Conservation (phyloP, 495 filamentous ascomycete genomes). For the Trichoderma reesei region DNA sequence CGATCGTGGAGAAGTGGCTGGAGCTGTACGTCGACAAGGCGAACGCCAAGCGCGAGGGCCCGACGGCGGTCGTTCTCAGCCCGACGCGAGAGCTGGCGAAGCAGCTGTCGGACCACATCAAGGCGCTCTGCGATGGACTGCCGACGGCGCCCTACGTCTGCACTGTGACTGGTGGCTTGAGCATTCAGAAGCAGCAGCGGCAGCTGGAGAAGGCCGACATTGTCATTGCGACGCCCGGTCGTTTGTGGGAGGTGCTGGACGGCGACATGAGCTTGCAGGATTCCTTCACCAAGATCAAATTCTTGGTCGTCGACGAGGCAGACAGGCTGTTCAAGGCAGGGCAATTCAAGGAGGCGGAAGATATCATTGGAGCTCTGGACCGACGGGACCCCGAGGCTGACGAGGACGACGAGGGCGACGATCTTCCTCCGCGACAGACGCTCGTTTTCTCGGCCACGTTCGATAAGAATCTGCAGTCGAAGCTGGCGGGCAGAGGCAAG, state of each 20-base stretch:
- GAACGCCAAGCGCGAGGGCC: slow-evolving; percentile 33
- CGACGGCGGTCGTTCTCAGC: slow-evolving; percentile 80
- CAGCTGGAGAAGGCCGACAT: slow-evolving; percentile 70
- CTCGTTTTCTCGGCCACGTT: slow-evolving; percentile 97
- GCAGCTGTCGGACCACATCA: slow-evolving; percentile 76
- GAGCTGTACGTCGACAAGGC: slow-evolving; percentile 27
- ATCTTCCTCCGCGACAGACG: slow-evolving; percentile 55
- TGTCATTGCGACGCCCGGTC: slow-evolving; percentile 82
- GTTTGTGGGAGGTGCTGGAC: slow-evolving; percentile 89
- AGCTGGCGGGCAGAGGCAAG: slow-evolving; percentile 51
- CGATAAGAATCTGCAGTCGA: slow-evolving; percentile 79
- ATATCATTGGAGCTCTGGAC: slow-evolving; percentile 72
- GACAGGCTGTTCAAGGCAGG: slow-evolving; percentile 87
- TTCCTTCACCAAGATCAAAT: slow-evolving; percentile 60
- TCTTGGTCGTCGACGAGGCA: slow-evolving; percentile 88
- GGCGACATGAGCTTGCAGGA: slow-evolving; percentile 40
- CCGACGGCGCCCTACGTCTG: slow-evolving; percentile 56
- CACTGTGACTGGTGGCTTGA: slow-evolving; percentile 81
- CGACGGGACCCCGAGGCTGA: slow-evolving; percentile 38
- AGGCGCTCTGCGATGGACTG: slow-evolving; percentile 53
- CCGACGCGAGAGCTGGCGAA: slow-evolving; percentile 91
- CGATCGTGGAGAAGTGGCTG: slow-evolving; percentile 60
- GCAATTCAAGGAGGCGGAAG: slow-evolving; percentile 85
- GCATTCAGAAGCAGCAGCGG: slow-evolving; percentile 85
- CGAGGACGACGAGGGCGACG: slow-evolving; percentile 20